phyloP scores from a whole-genome alignment of 2,329 filamentous ascomycete species.

The Calonectria fujianensis region DNA sequence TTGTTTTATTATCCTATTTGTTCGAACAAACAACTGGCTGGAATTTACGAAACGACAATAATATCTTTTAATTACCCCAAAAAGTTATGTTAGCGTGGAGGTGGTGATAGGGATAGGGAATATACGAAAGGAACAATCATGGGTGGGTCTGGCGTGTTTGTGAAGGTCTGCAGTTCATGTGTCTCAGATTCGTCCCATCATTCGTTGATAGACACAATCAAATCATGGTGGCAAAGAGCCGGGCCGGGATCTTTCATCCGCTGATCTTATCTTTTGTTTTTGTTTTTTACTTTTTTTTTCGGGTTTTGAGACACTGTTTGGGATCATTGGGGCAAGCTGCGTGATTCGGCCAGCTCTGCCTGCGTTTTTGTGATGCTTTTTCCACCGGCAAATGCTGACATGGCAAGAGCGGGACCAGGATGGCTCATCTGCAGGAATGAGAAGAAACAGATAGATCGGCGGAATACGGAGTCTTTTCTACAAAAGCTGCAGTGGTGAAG shows the following conservation, averaged over 20 bases:
- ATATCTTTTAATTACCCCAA: constrained; percentile 10
- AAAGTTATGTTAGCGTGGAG: not conserved
- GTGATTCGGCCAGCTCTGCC: not conserved
- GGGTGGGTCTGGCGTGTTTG: not conserved
- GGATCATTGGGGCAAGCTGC: not conserved
- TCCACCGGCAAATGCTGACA: not conserved
- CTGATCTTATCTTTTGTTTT: not conserved
- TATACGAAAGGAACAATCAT: not conserved
- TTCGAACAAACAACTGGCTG: not conserved
- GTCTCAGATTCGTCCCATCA: constrained; percentile 18
- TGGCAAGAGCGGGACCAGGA: not conserved
- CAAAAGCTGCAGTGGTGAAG: not conserved
- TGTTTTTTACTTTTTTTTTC: not conserved
- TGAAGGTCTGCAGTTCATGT: not conserved
- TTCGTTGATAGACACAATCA: not conserved
- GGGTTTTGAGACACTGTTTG: not conserved
- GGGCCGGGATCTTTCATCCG: constrained; percentile 11
- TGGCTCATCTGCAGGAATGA: constrained; percentile 9
- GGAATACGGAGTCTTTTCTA: not conserved
- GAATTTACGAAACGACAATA: constrained; percentile 8
- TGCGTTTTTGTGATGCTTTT: constrained; percentile 9
- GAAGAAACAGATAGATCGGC: constrained; percentile 5
- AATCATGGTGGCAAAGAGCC: constrained; percentile 13
- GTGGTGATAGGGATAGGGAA: not conserved
- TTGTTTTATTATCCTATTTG: not conserved